Percentiles rank a stretch among this genome's conserved stretches.
Conservation (phyloP, 2,329 filamentous ascomycete genomes). For the Aspergillus ustus region DNA sequence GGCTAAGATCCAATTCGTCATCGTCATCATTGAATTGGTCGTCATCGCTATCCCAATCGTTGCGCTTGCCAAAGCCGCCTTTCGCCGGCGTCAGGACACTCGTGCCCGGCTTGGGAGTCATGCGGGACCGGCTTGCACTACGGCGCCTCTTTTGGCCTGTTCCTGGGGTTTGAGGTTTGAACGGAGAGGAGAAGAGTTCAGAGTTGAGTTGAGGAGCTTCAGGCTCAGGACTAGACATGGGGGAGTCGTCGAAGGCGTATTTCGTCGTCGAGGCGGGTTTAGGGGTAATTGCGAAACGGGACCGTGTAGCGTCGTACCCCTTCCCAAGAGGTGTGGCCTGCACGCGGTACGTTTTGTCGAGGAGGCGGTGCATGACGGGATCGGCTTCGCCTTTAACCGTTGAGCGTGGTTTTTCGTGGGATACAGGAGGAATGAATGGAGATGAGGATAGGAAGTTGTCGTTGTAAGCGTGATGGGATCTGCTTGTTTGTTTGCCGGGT, state of each 20-base stretch:
- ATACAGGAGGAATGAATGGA: constrained; percentile 59
- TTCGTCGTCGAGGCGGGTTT: constrained; percentile 34
- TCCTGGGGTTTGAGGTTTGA: constrained; percentile 50
- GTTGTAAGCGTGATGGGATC: constrained; percentile 23
- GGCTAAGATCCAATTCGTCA: constrained; percentile 72
- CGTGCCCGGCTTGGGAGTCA: constrained; percentile 73
- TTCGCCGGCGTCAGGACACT: constrained; percentile 79
- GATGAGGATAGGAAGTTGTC: constrained; percentile 64
- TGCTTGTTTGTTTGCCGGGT: constrained; percentile 35
- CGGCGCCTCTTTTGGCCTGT: constrained; percentile 51
- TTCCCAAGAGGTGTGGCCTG: constrained; percentile 84
- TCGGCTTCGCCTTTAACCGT: constrained; percentile 40
- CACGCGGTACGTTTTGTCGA: constrained; percentile 93
- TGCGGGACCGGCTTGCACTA: constrained; percentile 38
- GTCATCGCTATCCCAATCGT: constrained; percentile 74
- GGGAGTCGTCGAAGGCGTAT: constrained; percentile 50
- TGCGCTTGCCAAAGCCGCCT: constrained; percentile 41
- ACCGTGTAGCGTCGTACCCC: constrained; percentile 36
- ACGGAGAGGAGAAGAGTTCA: constrained; percentile 81
- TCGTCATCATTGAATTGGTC: constrained; percentile 64
- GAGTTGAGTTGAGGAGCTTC: constrained; percentile 81
- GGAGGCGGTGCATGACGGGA: constrained; percentile 83
- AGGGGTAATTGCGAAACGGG: constrained; percentile 40
- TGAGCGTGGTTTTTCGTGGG: constrained; percentile 45
- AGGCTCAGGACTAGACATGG: constrained; percentile 75